These are phyloP conservation scores for Solanum habrochaites DNA, from an alignment of 257 asterid genomes.

Conservation along the genomic window DNA sequence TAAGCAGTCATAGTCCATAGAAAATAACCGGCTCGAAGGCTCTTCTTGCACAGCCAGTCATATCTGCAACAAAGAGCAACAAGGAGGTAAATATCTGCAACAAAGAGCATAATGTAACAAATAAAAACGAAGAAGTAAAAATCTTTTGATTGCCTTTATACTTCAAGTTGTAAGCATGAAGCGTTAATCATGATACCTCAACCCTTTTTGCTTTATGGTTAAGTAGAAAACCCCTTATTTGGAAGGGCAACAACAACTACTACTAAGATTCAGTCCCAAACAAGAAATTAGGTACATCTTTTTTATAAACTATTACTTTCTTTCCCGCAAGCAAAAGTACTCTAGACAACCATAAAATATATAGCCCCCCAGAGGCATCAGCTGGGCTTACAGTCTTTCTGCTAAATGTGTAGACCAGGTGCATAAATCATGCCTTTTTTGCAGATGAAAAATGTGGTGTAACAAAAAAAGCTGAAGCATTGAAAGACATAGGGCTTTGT, in stretches of 20 bases:
- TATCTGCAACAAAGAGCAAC: slow-evolving; percentile 36
- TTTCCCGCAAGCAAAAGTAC: neutral
- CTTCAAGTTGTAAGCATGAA: neutral
- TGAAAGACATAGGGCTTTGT: neutral
- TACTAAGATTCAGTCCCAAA: neutral
- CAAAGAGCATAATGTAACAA: neutral
- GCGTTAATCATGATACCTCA: neutral
- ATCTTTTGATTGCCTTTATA: neutral
- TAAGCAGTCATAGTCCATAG: slow-evolving; percentile 85
- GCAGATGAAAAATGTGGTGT: neutral
- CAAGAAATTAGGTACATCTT: neutral
- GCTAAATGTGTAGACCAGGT: neutral
- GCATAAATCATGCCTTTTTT: neutral
- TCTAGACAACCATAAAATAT: neutral
- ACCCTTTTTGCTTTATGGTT: neutral
- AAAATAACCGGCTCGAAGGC: slow-evolving; percentile 69
- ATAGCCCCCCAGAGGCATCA: neutral
- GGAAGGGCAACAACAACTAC: neutral
- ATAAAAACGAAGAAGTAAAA: neutral
- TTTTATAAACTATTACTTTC: neutral
- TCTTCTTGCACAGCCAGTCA: slow-evolving; percentile 81
- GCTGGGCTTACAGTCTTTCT: neutral
- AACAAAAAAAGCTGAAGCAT: neutral
- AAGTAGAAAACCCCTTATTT: neutral
- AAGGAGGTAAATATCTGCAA: slow-evolving; percentile 34